A percentile compares a stretch with the other conserved stretches of the same genome.
These are phyloP conservation scores for Pythium aristosporum DNA, from an alignment of 352 stramenopile genomes.

Conservation along the genomic window DNA sequence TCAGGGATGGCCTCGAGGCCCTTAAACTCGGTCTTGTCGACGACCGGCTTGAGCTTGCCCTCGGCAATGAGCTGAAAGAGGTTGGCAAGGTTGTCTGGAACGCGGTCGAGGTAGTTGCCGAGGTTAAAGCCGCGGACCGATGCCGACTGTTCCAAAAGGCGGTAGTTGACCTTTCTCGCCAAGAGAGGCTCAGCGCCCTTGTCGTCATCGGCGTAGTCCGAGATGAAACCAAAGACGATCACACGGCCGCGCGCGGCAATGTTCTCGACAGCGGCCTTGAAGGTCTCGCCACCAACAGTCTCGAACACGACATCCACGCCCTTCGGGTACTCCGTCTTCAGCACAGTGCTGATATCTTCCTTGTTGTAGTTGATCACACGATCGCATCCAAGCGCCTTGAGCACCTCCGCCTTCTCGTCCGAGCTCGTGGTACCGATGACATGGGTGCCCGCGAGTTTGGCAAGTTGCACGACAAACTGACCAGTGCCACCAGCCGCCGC, in stretches of 20 bases:
- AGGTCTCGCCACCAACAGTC: slow-evolving; percentile 55
- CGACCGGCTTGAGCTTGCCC: slow-evolving; percentile 47
- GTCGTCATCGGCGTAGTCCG: slow-evolving; percentile 39
- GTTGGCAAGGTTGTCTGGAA: slow-evolving; percentile 41
- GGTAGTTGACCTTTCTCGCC: slow-evolving; percentile 20
- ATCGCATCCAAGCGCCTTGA: slow-evolving; percentile 63
- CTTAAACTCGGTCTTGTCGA: slow-evolving; percentile 50
- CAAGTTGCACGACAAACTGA: slow-evolving; percentile 76
- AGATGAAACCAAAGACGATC: slow-evolving; percentile 60
- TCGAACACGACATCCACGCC: slow-evolving; percentile 70
- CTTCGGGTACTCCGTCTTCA: slow-evolving; percentile 71
- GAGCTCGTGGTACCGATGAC: slow-evolving; percentile 83
- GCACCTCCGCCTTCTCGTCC: slow-evolving; percentile 82
- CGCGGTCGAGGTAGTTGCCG: slow-evolving; percentile 15
- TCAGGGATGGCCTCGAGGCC: slow-evolving; percentile 58
- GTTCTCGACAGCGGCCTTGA: slow-evolving; percentile 52
- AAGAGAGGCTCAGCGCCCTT: slow-evolving; percentile 13
- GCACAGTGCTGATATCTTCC: slow-evolving; percentile 49
- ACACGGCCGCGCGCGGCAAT: slow-evolving; percentile 55
- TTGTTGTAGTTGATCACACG: slow-evolving; percentile 32
- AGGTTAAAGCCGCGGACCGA: slow-evolving; percentile 55
- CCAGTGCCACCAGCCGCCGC: too few species aligned
- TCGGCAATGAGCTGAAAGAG: slow-evolving; percentile 46
- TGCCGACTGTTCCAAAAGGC: slow-evolving; percentile 27
- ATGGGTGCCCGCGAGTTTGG: slow-evolving; percentile 77